phyloP scores from a whole-genome alignment of 2,329 filamentous ascomycete genomes.

The Fusarium sp. region DNA sequence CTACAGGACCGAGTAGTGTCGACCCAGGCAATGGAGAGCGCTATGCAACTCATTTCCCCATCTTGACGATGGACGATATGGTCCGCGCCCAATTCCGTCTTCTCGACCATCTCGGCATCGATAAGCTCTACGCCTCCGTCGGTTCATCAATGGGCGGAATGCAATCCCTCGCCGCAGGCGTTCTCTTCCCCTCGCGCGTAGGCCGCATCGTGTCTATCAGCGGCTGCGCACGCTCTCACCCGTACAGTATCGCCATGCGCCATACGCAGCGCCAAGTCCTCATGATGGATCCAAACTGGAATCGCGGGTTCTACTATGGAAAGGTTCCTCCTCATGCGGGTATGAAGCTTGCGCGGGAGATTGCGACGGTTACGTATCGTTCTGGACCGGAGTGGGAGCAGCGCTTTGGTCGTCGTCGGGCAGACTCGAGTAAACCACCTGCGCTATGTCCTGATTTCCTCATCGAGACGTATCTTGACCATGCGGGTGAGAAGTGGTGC shows the following conservation, averaged over 20 bases:
- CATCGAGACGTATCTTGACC: conserved; percentile 97
- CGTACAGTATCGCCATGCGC: conserved; percentile 98
- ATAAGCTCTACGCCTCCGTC: conserved; percentile 87
- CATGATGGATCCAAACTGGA: conserved; percentile 99
- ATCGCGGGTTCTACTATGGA: conserved; percentile 92
- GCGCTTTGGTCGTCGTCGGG: conserved; percentile 86
- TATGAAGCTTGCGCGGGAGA: conserved; percentile 98
- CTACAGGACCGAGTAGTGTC: conserved; percentile 86
- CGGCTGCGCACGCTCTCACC: conserved; percentile 92
- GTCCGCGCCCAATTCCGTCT: conserved; percentile 93
- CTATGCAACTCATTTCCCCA: conserved; percentile 95
- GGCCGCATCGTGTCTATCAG: conserved; percentile 87
- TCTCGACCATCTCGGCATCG: conserved; percentile 79
- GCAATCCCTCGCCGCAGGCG: conserved; percentile 90
- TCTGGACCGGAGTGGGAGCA: conserved; percentile 98
- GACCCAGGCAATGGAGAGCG: conserved; percentile 88
- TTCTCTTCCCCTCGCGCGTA: conserved; percentile 83
- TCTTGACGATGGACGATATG: conserved; percentile 97
- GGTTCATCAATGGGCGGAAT: conserved; percentile 98
- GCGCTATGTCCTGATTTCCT: conserved; percentile 97
- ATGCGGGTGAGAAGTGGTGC: conserved; percentile 98
- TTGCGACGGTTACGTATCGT: conserved; percentile 96
- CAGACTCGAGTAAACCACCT: conserved; percentile 85
- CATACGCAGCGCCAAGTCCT: conserved; percentile 97
- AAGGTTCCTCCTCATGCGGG: conserved; percentile 89